Evolutionary conservation across 805 yeast species (phyloP).

Genomic region (Nakazawaea sp.): DNA sequence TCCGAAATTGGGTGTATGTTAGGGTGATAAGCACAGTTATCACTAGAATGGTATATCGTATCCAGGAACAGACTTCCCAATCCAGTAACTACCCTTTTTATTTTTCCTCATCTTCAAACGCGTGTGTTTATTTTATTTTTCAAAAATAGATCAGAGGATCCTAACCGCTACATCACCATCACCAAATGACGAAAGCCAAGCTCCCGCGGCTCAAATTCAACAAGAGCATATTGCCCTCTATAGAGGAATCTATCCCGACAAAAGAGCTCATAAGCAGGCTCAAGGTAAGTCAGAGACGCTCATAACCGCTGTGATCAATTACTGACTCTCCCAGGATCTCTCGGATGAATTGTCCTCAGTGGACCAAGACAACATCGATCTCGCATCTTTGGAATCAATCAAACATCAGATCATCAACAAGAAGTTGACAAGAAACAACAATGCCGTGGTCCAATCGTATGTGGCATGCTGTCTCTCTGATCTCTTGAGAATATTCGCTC

Average conservation of each 20-base stretch:
- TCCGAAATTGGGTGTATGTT: no score
- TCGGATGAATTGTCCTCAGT: constrained; percentile 57
- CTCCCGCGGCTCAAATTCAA: constrained; percentile 23
- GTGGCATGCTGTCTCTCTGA: constrained; percentile 73
- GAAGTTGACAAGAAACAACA: constrained; percentile 54
- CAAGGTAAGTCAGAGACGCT: constrained; percentile 23
- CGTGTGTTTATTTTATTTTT: no score
- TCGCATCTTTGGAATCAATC: constrained; percentile 35
- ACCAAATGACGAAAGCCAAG: no score
- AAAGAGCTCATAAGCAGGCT: constrained; percentile 56
- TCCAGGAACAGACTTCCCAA: neutral
- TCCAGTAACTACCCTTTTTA: neutral
- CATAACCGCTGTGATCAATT: neutral
- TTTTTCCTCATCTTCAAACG: neutral
- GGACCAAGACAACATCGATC: constrained; percentile 53
- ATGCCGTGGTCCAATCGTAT: constrained; percentile 62
- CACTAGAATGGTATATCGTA: no score
- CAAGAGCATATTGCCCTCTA: constrained; percentile 47
- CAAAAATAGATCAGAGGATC: no score
- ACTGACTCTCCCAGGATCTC: constrained; percentile 26
- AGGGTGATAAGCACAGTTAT: no score
- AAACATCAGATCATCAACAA: constrained; percentile 48
- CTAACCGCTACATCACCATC: no score
- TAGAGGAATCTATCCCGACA: constrained; percentile 48
- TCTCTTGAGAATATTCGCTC: constrained; percentile 72